Base-by-base conservation (phyloP, 345 rosid species). In the Carallia pectinifolia region DNA sequence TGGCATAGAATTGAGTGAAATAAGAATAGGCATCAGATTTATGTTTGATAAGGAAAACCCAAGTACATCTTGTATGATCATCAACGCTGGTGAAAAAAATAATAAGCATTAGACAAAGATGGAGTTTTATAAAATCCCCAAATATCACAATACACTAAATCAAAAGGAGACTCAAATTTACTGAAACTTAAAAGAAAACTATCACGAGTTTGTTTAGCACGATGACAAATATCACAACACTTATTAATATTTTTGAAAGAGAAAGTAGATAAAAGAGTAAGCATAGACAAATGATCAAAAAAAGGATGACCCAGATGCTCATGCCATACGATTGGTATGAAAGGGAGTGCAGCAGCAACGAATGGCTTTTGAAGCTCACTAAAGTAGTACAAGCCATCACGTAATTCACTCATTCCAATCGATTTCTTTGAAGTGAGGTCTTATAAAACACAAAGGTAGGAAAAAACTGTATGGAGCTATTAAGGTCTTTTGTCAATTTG, bases 321-420 rank as follows among this genome's bases (percentile, higher is more conserved):
- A 39, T 68, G 61, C 34, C 61, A 53, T 2, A 54, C 39, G 9
- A 30, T 16, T 6, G 17, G 6, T 8, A 19, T 18, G 6, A 0
- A 30, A 50, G 1, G 6, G 33, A 7, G 33, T 17, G 29, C 2
- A 12, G 1, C 0, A 27, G 10, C 2, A n/a, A 33, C 7, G 10
- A 44, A 44, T 19, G 23, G 12, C 2, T 1, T 1, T 1, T 40
- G 1, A 15, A 44, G 2, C 13, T 2, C 4, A 23, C 10, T 6
- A 1, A 64, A 64, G 58, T 55, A 64, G 47, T 71, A 71, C n/a
- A 71, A 56, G 64, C 37, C 15, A 23, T 23, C 23, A 23, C 23
- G 23, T 23, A 23, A 23, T 23, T 23, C 23, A 23, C 23, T 0
- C 23, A 30, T 56, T 64, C 12, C 31, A 71, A 64, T 71, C n/a